Base-by-base conservation (phyloP, 1,139 yeast genomes). In the Debaryomyces psychrophilus region DNA sequence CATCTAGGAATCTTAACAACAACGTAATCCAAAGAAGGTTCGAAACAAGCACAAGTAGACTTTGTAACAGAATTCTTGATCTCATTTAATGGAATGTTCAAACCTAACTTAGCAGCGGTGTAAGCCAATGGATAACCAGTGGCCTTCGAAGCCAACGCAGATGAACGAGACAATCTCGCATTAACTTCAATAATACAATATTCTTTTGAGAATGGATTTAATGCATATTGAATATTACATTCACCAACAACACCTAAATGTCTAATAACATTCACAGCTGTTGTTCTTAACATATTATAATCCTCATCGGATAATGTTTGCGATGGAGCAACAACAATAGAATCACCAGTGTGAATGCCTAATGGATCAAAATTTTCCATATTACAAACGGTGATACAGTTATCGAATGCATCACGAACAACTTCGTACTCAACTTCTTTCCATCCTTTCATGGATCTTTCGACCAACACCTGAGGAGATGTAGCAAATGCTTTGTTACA, bases 241-340 rank as follows among this genome's bases (percentile, higher is more conserved):
- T 93, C 99, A 80, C 99, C 99, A 63, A 93, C 98, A 67, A 93
- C 99, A 61, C 99, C 99, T 64, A 93, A 79, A 64, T 93, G 99
- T 73, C 99, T 87, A 57, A 93, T 93, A 56, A 93, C 96, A 58
- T 93, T 93, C 57, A 93, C 95, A 44, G 99, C 99, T 47, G 99
- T 90, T 39, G 98, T 89, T 76, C 99, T 85, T 65, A 93, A 80
- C 99, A 93, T 93, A 73, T 93, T 90, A 78, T 92, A 93, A 63
- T 93, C 99, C 69, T 90, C 98, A 64, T 93, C 98, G 26, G 97
- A 87, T 58, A 93, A 77, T 35, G 99, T 93, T 76, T 93, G 99
- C 36, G 98, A 92, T 47, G 99, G 99, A 48, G 99, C 99, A 62
- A 93, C 97, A 47, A 93, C 99, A 64, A 93, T 93, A 46, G 99